Evolutionary conservation across 495 filamentous ascomycete species (phyloP).

Genomic region (Pseudevernia furfuracea): DNA sequence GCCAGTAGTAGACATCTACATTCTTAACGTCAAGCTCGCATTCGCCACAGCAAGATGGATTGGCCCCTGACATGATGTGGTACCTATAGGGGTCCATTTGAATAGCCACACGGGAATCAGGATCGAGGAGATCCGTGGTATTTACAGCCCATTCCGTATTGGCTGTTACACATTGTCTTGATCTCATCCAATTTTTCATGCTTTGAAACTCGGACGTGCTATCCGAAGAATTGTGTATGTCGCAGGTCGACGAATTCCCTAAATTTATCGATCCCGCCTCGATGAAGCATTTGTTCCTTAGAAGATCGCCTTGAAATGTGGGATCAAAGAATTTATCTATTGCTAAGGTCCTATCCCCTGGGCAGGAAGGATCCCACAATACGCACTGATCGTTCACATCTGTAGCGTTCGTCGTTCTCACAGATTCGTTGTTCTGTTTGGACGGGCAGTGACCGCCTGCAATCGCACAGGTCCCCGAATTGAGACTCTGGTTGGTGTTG

Average conservation of each 20-base stretch:
- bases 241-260: background rate
- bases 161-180: background rate
- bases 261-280: background rate
- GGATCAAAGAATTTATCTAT: background rate
- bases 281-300: background rate
- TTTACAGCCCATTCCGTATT: background rate
- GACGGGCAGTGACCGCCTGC: background rate
- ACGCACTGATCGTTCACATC: background rate
- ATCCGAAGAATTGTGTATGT: background rate
- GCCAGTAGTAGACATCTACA: background rate
- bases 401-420: background rate
- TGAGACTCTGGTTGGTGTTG: background rate
- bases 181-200: background rate
- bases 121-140: background rate
- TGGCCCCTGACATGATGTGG: background rate
- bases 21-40: background rate
- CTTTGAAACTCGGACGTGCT: background rate
- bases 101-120: background rate
- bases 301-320: background rate
- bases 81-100: background rate
- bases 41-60: background rate
- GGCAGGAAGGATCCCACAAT: background rate
- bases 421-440: background rate
- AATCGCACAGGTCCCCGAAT: background rate
- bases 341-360: background rate